Percentiles rank a stretch among this genome's conserved stretches.
These are phyloP conservation scores for Moesziomyces globuligerus DNA, from an alignment of 1,284 basidiomycete genomes.

Conservation along the genomic window DNA sequence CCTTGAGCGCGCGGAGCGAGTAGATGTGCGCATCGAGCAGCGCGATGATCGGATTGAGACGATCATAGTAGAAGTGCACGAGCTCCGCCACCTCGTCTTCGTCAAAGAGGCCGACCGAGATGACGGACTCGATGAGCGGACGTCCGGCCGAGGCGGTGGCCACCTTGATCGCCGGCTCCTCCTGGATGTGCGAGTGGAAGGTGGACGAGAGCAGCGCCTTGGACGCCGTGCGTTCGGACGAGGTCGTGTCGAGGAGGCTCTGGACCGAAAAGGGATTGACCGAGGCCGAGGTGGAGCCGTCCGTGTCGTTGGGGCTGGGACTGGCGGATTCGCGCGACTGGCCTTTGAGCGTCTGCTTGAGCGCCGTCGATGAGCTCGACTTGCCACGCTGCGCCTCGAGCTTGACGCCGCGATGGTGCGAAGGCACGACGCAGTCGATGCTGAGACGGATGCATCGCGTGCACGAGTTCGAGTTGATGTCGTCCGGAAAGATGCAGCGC, in stretches of 20 bases:
- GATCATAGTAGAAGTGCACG: constrained; percentile 45
- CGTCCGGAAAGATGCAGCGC: constrained; percentile 47
- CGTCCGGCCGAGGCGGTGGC: constrained; percentile 27
- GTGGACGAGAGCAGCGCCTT: constrained; percentile 49
- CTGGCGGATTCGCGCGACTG: constrained; percentile 27
- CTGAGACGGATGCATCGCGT: constrained; percentile 43
- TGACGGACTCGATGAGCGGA: constrained; percentile 49
- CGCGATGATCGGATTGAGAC: constrained; percentile 59
- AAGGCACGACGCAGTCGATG: constrained; percentile 38
- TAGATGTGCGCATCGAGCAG: constrained; percentile 67
- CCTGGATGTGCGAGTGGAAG: constrained; percentile 41
- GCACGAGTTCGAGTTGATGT: constrained; percentile 20
- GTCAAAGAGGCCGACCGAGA: constrained; percentile 39
- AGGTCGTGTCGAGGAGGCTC: constrained; percentile 46
- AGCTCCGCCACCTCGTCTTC: constrained; percentile 43
- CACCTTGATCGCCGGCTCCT: constrained; percentile 42
- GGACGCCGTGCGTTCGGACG: constrained; percentile 34
- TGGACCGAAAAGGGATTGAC: constrained; percentile 49
- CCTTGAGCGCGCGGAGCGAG: constrained; percentile 74
- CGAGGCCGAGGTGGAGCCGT: constrained; percentile 20
- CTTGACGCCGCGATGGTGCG: constrained; percentile 47
- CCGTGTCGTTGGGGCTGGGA: constrained; percentile 27
- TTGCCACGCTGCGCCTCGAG: constrained; percentile 29
- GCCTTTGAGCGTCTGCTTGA: constrained; percentile 24
- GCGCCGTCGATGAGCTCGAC: constrained; percentile 9